phyloP scores from a whole-genome alignment of 768 basidiomycete genomes.

The Suillus plorans region DNA sequence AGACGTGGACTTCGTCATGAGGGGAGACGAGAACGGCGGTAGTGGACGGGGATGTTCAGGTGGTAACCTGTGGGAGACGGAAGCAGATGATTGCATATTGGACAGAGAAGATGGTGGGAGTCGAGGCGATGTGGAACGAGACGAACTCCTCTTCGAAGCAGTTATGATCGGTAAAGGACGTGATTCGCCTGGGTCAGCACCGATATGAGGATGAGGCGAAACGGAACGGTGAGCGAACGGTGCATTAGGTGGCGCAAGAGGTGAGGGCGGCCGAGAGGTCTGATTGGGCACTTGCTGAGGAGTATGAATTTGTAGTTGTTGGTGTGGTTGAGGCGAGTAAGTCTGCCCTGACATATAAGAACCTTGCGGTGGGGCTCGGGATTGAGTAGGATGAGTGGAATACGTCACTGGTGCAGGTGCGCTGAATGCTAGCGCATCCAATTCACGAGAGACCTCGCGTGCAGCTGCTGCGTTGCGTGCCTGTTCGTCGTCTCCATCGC shows the following conservation, averaged over 20 bases:
- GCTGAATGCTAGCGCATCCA: conserved; percentile 53
- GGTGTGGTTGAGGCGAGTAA: conserved; percentile 2
- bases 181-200: conserved; percentile 3
- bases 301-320: conserved; percentile 11
- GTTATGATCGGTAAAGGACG: conserved; percentile 4
- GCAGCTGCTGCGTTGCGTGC: conserved; percentile 68
- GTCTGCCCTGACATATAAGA: background rate
- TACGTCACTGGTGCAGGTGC: conserved; percentile 22
- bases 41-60: conserved; percentile 45
- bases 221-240: conserved; percentile 39
- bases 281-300: conserved; percentile 9
- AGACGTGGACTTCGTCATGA: conserved; percentile 33
- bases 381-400: conserved; percentile 18
- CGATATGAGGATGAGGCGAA: conserved; percentile 37
- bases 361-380: conserved; percentile 11
- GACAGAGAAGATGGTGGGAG: conserved; percentile 1
- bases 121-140: conserved; percentile 16
- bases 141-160: conserved; percentile 5
- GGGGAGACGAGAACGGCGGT: conserved; percentile 29
- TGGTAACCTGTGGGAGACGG: conserved; percentile 42
- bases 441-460: conserved; percentile 62
- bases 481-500: conserved; percentile 45
- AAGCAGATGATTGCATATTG: background rate
- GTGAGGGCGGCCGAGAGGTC: conserved; percentile 23
- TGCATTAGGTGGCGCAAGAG: conserved; percentile 37